Evolutionary conservation across 768 basidiomycete species (phyloP).

Genomic region (Russula emetica): DNA sequence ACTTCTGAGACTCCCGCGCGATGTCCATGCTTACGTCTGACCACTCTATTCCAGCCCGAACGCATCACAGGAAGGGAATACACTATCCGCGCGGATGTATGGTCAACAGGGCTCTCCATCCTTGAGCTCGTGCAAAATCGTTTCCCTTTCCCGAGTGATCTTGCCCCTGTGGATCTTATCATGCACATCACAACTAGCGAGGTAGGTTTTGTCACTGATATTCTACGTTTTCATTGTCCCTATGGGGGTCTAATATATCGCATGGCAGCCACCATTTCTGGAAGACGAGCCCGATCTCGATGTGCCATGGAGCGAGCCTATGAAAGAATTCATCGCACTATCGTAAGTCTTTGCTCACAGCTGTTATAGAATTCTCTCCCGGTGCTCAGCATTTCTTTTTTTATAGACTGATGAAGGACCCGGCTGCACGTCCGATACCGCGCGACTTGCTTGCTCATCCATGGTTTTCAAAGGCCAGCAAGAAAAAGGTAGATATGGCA

Average conservation of each 20-base stretch:
- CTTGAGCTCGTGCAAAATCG: slow-evolving; percentile 85
- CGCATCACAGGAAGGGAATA: slow-evolving; percentile 84
- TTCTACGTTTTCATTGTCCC: background rate
- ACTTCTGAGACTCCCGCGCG: background rate
- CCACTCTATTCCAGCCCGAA: slow-evolving; percentile 56
- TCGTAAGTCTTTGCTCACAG: slow-evolving; percentile 49
- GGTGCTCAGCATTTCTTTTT: background rate
- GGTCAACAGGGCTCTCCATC: slow-evolving; percentile 89
- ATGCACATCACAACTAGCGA: slow-evolving; percentile 74
- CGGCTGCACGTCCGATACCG: slow-evolving; percentile 63
- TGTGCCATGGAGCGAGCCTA: slow-evolving; percentile 59
- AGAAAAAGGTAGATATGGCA: slow-evolving; percentile 75
- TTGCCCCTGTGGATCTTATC: slow-evolving; percentile 81
- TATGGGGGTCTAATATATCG: background rate
- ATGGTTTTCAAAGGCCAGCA: slow-evolving; percentile 68
- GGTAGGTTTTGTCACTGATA: slow-evolving; percentile 35
- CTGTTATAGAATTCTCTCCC: background rate
- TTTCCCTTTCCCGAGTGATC: slow-evolving; percentile 84
- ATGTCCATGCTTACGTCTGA: background rate
- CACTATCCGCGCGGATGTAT: slow-evolving; percentile 90
- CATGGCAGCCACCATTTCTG: slow-evolving; percentile 58
- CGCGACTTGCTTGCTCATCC: slow-evolving; percentile 74
- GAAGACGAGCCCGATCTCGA: slow-evolving; percentile 53
- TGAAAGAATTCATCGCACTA: slow-evolving; percentile 80
- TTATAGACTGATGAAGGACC: slow-evolving; percentile 59